A percentile compares a stretch with the other conserved stretches of the same genome.
These are phyloP conservation scores for Pulchroboletus neoregius DNA, from an alignment of 1,284 basidiomycete species.

Conservation along the genomic window DNA sequence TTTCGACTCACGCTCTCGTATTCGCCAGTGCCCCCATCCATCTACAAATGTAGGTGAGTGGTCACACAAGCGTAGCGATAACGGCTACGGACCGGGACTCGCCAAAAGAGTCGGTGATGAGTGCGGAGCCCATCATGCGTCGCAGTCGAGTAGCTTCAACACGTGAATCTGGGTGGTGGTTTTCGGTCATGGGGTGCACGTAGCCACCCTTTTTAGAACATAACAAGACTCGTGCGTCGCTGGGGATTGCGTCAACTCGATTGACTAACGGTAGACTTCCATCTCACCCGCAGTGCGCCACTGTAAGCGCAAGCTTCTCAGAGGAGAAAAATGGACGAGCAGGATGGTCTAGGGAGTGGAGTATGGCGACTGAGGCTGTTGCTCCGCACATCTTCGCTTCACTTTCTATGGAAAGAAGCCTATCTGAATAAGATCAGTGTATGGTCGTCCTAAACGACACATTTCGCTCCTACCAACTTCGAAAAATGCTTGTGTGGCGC, in stretches of 20 bases:
- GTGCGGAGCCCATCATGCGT: conserved; percentile 83
- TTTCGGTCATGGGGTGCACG: conserved; percentile 81
- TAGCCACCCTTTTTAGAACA: conserved; percentile 71
- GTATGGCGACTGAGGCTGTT: conserved; percentile 84
- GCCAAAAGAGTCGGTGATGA: conserved; percentile 94
- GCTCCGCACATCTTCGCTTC: conserved; percentile 74
- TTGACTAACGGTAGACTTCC: conserved; percentile 20
- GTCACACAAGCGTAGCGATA: background rate
- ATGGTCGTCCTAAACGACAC: conserved; percentile 3
- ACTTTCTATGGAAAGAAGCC: conserved; percentile 54
- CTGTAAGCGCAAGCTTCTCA: conserved; percentile 66
- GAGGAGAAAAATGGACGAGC: conserved; percentile 77
- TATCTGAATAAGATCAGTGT: conserved; percentile 48
- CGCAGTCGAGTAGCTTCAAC: conserved; percentile 83
- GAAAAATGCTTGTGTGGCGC: conserved; percentile 82
- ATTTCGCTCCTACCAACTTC: conserved; percentile 48
- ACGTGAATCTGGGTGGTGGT: conserved; percentile 88
- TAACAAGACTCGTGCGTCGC: conserved; percentile 86
- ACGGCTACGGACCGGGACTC: conserved; percentile 66
- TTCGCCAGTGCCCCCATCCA: conserved; percentile 98
- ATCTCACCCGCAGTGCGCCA: conserved; percentile 86
- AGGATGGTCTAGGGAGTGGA: conserved; percentile 81
- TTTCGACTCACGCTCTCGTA: conserved; percentile 68
- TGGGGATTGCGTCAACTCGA: conserved; percentile 31
- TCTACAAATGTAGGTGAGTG: conserved; percentile 36